Evolutionary conservation across 768 basidiomycete genomes (phyloP), one percentile per base, ranked within the genome.

Genomic region (Hydnomerulius pinastri): DNA sequence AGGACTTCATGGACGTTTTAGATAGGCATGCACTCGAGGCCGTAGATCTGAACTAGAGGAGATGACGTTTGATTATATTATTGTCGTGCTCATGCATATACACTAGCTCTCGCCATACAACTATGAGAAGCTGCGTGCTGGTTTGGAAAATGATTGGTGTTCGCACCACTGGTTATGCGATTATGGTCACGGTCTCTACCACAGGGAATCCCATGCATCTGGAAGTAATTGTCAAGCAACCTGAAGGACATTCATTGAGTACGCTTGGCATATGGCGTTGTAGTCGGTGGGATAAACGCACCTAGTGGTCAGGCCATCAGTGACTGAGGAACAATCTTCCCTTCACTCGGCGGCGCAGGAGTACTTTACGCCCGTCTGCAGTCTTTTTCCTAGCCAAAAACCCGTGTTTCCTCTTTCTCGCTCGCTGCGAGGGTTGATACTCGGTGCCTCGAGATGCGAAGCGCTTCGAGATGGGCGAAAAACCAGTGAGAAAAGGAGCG

Each of bases 371-470:
- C 3, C 92, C 93, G 29, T 80, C 74, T 20, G 79, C 77, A 8
- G 77, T 81, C 58, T 78, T 78, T 67, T 87, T 83, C 51, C 94
- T 73, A 0, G 86, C 80, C 28, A 98, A 78, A 69, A 96, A 98
- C 6, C 95, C 95, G 64, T 92, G 90, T 66, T 87, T 92, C 59
- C 92, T 79, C 76, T 98, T 98, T 58, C 95, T 75, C 63, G 90
- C 90, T 35, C 94, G 80, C 69, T 96, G 93, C 0, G 90, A 92
- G n/a, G 95, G 95, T 66, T 98, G 95, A 61, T 98, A 98, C 70
- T 95, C 92, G n/a, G 83, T 80, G 37, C 95, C 95, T 37, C 83
- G 81, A 24, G 86, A 78, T 25, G 75, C 75, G 64, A 78, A 84
- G 6, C 93, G 85, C 33, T 79, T 27, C 2, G 21, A 33, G 12